Base-by-base conservation (phyloP, 169 alveolate species). In the Prorocentrum cordatum region DNA sequence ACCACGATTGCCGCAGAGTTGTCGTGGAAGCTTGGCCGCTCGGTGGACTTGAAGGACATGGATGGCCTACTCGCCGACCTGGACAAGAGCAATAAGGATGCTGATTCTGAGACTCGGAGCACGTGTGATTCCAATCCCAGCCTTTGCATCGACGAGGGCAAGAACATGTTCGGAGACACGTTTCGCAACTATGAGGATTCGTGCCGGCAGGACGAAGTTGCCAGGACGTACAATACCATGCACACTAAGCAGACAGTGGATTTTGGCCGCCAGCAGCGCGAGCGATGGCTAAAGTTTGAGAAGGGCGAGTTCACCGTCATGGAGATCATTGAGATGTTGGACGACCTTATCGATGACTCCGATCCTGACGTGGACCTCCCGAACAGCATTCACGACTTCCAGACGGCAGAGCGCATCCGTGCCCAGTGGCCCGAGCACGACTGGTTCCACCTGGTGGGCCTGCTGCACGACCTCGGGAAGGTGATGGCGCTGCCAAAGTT, bases 361-460 rank as follows among this genome's bases (percentile, higher is more conserved):
- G 92, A 88, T 24, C 92, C 92, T 2, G 92, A 88, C 47, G 83
- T 64, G 70, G 85, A 71, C 84, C 31, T 75, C 54, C 92, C 92
- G 36, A 88, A 88, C 83, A 73, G 90, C 71, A 64, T 88, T 16
- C 92, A 88, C 31, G 92, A 77, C 86, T 88, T 88, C 70, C 86
- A 73, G 58, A 88, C 92, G 0, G 92, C 92, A 22, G 92, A 88
- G 86, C 67, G 90, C 59, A 88, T 88, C 77, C 70, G 92, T n/a
- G 82, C 61, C 75, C 83, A 62, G 64, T 79, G 83, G 86, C 92
- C 92, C 3, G 92, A 86, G 24, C 72, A 38, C 50, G 90, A 73
- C 31, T 88, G 92, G 92, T 71, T 88, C 68, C 83, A 67, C 32
- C 83, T 83, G 29, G 72, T 83, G 24, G 91, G 91, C 26, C 33